A percentile compares a stretch with the other conserved stretches of the same genome.
phyloP scores from a whole-genome alignment of 2,329 filamentous ascomycete genomes.

The Phialophora tarda region DNA sequence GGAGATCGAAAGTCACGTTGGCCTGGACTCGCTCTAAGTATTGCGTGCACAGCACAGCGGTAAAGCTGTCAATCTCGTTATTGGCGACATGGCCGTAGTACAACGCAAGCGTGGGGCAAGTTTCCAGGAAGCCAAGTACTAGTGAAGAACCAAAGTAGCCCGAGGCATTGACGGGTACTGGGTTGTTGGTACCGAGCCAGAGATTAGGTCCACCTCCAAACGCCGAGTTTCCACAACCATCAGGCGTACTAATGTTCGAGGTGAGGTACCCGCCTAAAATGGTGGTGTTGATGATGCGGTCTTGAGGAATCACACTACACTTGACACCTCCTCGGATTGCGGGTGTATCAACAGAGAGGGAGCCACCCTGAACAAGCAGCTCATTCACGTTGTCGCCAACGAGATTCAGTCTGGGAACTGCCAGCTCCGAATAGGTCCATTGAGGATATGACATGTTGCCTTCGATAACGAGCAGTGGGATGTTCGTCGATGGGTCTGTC shows the following conservation, averaged over 20 bases:
- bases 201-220: conserved; percentile 10
- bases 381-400: neutral
- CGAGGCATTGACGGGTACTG: conserved; percentile 27
- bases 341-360: conserved; percentile 24
- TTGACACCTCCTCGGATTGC: conserved; percentile 28
- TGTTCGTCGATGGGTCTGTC: conserved; percentile 3
- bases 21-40: conserved; percentile 37
- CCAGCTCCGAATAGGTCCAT: conserved; percentile 33
- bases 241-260: conserved; percentile 31
- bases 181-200: conserved; percentile 10
- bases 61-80: conserved; percentile 31
- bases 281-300: conserved; percentile 22
- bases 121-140: conserved; percentile 20
- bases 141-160: conserved; percentile 31
- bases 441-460: conserved; percentile 35
- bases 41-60: conserved; percentile 35
- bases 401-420: conserved; percentile 20
- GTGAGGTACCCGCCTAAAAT: conserved; percentile 10
- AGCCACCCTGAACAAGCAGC: conserved; percentile 5
- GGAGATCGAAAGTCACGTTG: conserved; percentile 30
- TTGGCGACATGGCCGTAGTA: conserved; percentile 33
- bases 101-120: conserved; percentile 27
- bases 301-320: conserved; percentile 30
- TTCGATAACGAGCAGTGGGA: conserved; percentile 30
- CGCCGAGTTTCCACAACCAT: conserved; percentile 31